Evolutionary conservation across 2,329 filamentous ascomycete species (phyloP).

Genomic region (Cryoendolithus antarcticus): DNA sequence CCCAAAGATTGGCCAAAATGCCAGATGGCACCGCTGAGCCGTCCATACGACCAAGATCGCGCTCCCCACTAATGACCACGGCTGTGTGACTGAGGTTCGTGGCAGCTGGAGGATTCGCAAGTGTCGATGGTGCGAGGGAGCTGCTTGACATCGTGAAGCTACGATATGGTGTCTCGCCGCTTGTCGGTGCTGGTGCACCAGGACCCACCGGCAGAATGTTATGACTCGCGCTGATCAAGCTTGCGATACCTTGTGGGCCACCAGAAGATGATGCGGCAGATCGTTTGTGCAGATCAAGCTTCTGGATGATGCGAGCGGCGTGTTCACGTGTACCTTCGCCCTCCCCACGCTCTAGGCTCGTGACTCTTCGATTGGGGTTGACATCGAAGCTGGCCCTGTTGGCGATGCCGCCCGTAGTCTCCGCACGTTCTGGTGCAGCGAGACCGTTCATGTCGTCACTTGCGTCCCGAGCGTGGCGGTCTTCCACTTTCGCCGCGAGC

Average conservation of each 20-base stretch:
- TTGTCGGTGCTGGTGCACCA: conserved; percentile 25
- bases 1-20: conserved; percentile 89
- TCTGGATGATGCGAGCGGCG: conserved; percentile 80
- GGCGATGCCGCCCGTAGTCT: conserved; percentile 26
- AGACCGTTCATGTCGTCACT: conserved; percentile 50
- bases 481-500: conserved; percentile 69
- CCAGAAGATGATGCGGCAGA: conserved; percentile 39
- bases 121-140: conserved; percentile 65
- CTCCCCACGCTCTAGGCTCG: conserved; percentile 42
- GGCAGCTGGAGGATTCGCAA: conserved; percentile 69
- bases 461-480: conserved; percentile 46
- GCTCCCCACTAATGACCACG: conserved; percentile 70
- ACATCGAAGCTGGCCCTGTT: conserved; percentile 64
- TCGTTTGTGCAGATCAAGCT: conserved; percentile 79
- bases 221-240: conserved; percentile 75
- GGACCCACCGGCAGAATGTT: conserved; percentile 58
- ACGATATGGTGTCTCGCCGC: conserved; percentile 10
- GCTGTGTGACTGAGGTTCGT: conserved; percentile 81
- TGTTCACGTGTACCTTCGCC: conserved; percentile 68
- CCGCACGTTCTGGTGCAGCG: conserved; percentile 44
- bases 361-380: conserved; percentile 32
- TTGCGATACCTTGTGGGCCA: conserved; percentile 58
- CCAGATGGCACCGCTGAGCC: conserved; percentile 67
- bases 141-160: conserved; percentile 40
- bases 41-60: conserved; percentile 50